These are phyloP conservation scores for Pontederia paniculata DNA, from an alignment of 176 grass and related monocot genomes.

Conservation along the genomic window DNA sequence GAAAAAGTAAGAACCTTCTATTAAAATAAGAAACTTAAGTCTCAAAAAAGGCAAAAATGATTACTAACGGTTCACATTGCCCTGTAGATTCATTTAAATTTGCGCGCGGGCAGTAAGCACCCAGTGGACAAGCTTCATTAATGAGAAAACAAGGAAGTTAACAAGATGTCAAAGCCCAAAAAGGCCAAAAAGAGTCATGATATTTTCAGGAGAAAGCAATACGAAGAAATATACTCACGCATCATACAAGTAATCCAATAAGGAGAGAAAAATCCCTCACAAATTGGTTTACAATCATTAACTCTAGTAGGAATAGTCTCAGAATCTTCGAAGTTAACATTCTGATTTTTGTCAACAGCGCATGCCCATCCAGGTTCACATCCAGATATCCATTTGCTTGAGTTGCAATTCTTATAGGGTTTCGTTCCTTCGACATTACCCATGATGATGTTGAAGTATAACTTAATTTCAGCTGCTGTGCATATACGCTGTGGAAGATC, in stretches of 20 bases:
- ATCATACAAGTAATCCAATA: constrained; percentile 60
- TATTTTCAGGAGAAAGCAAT: neutral
- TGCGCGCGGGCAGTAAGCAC: constrained; percentile 63
- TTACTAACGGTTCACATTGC: constrained; percentile 59
- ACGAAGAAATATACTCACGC: constrained; percentile 23
- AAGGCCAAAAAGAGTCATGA: too few species aligned
- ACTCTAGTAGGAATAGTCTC: constrained; percentile 19
- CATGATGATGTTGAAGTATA: constrained; percentile 8
- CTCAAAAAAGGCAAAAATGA: neutral
- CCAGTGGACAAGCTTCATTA: constrained; percentile 72
- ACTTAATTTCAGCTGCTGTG: constrained; percentile 12
- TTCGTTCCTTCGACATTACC: constrained; percentile 1
- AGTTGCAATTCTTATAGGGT: constrained; percentile 49
- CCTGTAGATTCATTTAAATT: constrained; percentile 34
- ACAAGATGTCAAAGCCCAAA: too few species aligned
- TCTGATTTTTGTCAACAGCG: neutral
- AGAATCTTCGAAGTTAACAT: neutral
- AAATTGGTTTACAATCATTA: constrained; percentile 30
- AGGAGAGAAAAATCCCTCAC: constrained; percentile 57
- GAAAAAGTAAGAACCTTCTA: constrained; percentile 12
- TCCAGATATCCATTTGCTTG: constrained; percentile 34
- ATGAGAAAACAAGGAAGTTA: too few species aligned
- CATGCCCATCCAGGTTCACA: constrained; percentile 74
- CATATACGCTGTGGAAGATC: constrained; percentile 25
- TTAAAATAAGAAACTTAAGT: neutral